A percentile compares a stretch with the other conserved stretches of the same genome.
These are phyloP conservation scores for Eleusine indica DNA, from an alignment of 176 grass and related monocot species.

Conservation along the genomic window DNA sequence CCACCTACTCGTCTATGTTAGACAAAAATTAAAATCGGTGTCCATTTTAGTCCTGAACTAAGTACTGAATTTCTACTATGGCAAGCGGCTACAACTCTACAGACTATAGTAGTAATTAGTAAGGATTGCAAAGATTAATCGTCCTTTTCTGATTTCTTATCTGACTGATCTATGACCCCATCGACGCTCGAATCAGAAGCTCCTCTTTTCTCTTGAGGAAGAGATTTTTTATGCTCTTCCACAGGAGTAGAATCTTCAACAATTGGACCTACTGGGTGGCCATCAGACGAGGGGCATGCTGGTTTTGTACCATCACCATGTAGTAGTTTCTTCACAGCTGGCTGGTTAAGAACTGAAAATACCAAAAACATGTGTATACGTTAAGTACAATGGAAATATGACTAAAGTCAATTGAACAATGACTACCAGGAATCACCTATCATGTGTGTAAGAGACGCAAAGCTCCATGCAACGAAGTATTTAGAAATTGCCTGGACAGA, in stretches of 20 bases:
- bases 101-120: not conserved
- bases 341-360: constrained; percentile 28
- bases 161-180: not conserved
- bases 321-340: constrained; percentile 28
- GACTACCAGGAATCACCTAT: constrained; percentile 36
- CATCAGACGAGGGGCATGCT: constrained; percentile 2
- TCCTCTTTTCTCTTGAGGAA: not conserved
- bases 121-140: not conserved
- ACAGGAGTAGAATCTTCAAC: not conserved
- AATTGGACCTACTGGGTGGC: not conserved
- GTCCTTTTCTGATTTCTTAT: constrained; percentile 1
- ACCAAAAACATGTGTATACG: not conserved
- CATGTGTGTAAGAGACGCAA: constrained; percentile 18
- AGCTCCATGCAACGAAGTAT: constrained; percentile 35
- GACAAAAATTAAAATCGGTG: not conserved
- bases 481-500: constrained; percentile 29
- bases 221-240: not conserved
- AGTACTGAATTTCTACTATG: not conserved
- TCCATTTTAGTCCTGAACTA: not conserved
- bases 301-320: not conserved
- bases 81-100: not conserved
- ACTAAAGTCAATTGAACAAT: constrained; percentile 27
- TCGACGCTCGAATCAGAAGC: constrained; percentile 16
- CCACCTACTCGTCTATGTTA: not conserved
- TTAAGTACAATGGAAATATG: not conserved